Evolutionary conservation across 805 yeast species (phyloP).

Genomic region (Diddensiella santjacobensis): DNA sequence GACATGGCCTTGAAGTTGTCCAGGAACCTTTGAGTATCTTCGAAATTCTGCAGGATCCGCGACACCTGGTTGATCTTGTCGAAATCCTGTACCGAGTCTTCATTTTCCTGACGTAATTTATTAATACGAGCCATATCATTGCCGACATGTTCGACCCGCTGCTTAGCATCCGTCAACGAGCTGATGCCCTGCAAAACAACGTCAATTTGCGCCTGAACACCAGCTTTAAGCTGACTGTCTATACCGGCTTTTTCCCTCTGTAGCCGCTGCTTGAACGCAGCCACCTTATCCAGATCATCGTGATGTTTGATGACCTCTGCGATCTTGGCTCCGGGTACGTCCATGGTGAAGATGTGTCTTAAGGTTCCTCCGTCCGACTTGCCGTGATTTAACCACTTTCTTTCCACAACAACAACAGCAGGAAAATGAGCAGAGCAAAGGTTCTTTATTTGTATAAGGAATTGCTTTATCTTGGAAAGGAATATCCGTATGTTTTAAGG

Average conservation of each 20-base stretch:
- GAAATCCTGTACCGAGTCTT: constrained; percentile 59
- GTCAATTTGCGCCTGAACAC: constrained; percentile 62
- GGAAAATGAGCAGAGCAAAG: constrained; percentile 9
- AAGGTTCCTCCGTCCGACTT: background rate
- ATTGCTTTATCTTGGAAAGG: constrained; percentile 36
- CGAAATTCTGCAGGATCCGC: constrained; percentile 64
- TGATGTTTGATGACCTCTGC: constrained; percentile 27
- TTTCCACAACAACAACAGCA: background rate
- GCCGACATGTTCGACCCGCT: constrained; percentile 37
- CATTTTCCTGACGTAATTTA: constrained; percentile 51
- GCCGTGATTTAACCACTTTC: no score
- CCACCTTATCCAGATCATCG: constrained; percentile 35
- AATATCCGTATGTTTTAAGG: constrained; percentile 33
- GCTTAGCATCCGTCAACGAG: constrained; percentile 37
- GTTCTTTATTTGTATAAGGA: constrained; percentile 37
- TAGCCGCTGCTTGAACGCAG: constrained; percentile 33
- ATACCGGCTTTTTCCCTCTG: constrained; percentile 63
- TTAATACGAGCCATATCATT: constrained; percentile 37
- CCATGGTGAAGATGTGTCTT: constrained; percentile 4
- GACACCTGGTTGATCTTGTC: constrained; percentile 66
- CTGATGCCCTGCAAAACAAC: constrained; percentile 43
- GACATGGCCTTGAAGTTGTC: constrained; percentile 57
- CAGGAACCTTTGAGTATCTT: constrained; percentile 62
- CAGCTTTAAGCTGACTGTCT: constrained; percentile 69
- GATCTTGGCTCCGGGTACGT: constrained; percentile 21